Conservation (phyloP, 2,329 filamentous ascomycete genomes). For the Beauveria scarabaeidicola region DNA sequence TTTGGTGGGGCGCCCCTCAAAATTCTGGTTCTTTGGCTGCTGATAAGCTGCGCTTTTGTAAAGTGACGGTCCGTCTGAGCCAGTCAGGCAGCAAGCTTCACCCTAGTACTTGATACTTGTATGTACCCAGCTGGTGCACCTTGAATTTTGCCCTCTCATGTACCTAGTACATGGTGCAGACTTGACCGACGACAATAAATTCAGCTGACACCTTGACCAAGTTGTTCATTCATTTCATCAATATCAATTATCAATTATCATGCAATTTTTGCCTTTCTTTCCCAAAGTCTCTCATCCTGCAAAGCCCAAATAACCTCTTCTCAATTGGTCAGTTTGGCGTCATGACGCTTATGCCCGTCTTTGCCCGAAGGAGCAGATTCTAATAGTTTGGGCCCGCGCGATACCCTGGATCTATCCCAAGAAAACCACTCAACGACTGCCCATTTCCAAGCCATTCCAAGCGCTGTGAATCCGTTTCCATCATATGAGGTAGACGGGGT, state of each 20-base stretch:
- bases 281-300: background rate
- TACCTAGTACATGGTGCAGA: background rate
- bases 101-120: background rate
- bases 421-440: background rate
- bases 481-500: background rate
- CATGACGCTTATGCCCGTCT: slow-evolving; percentile 2
- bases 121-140: background rate
- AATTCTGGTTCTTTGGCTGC: slow-evolving; percentile 16
- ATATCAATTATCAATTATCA: background rate
- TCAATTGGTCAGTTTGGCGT: background rate
- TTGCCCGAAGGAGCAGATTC: background rate
- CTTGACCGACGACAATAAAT: background rate
- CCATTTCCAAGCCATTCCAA: background rate
- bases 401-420: background rate
- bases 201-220: too few species aligned
- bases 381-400: background rate
- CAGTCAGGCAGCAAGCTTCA: slow-evolving; percentile 8
- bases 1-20: slow-evolving; percentile 27
- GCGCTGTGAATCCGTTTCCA: background rate
- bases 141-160: background rate
- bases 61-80: slow-evolving; percentile 6
- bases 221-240: too few species aligned
- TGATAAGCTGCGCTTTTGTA: slow-evolving; percentile 2
- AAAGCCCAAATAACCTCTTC: background rate
- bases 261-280: background rate